Evolutionary conservation across 805 yeast species (phyloP), one percentile per base, ranked within the genome.

Genomic region (Tetrapisispora phaffii): DNA sequence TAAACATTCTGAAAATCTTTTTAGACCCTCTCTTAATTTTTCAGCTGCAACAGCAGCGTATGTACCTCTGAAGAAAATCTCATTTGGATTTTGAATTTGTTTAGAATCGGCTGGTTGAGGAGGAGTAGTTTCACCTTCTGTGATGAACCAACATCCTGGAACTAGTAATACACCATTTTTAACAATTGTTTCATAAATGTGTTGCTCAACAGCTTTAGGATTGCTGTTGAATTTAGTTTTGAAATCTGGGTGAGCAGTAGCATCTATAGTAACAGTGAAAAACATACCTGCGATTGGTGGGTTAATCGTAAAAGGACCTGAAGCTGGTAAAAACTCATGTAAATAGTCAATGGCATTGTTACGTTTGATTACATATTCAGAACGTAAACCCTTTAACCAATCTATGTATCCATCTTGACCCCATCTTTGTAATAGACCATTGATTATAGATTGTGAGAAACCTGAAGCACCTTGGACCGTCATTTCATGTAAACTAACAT

Each of bases 241-340:
- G 54, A 77, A 85, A 57, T 79, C 76, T 29, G 95, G 95, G 62
- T 88, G 96, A 62, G 79, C 76, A 19, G 87, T 62, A 34, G 88
- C 85, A 61, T 86, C 94, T 43, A 88, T 68, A 22, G 68, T 67
- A 47, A 84, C 73, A 47, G 88, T 82, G 68, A 85, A 81, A 66
- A 85, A 85, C 95, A 85, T 85, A 62, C 95, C 95, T 2, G 94
- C 94, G 37, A 76, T 78, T 32, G 95, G 95, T 35, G 82, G 76
- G 45, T 65, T 65, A 52, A 64, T 72, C 32, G 61, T 53, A 35
- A 71, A 64, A 8, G 52, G 54, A 16, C 54, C 53, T 13, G 45
- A 44, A 13, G 50, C 36, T 43, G 66, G 65, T 61, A 83, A 63
- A 64, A 74, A 70, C 54, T 79, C 74, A 55, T 67, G 69, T 54